These are phyloP conservation scores for Antitrichia curtipendula DNA, from an alignment of 225 moss, liverwort and hornwort genomes.

Conservation along the genomic window DNA sequence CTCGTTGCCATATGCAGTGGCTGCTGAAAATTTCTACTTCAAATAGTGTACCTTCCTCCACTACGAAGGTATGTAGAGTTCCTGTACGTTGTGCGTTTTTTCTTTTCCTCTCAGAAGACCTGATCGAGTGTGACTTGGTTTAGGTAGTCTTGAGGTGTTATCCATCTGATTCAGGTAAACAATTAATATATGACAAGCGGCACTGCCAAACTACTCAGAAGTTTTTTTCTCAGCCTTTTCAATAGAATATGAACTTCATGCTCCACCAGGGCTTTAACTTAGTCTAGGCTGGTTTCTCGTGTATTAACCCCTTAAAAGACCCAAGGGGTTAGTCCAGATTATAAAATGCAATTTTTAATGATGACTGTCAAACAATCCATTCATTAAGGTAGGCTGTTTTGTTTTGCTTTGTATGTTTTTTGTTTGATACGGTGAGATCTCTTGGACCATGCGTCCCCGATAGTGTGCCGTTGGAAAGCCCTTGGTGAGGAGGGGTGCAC, in stretches of 20 bases:
- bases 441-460: too few species aligned
- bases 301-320: not conserved
- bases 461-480: too few species aligned
- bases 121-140: conserved; percentile 4
- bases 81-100: not conserved
- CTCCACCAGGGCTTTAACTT: not conserved
- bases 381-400: too few species aligned
- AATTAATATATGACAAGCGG: conserved; percentile 3
- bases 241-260: too few species aligned
- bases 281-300: not conserved
- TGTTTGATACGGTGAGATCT: too few species aligned
- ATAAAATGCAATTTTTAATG: not conserved
- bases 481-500: too few species aligned
- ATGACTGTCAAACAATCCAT: not conserved
- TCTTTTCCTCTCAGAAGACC: not conserved
- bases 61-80: conserved; percentile 11
- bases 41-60: conserved; percentile 2
- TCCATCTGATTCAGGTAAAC: not conserved
- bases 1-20: conserved; percentile 6
- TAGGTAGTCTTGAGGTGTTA: conserved; percentile 1
- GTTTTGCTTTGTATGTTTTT: too few species aligned
- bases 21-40: not conserved
- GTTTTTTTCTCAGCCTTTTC: not conserved
- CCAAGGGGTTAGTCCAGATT: not conserved
- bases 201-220: not conserved